Evolutionary conservation across 2,329 filamentous ascomycete genomes (phyloP).

Genomic region (Colletotrichum cuscutae): DNA sequence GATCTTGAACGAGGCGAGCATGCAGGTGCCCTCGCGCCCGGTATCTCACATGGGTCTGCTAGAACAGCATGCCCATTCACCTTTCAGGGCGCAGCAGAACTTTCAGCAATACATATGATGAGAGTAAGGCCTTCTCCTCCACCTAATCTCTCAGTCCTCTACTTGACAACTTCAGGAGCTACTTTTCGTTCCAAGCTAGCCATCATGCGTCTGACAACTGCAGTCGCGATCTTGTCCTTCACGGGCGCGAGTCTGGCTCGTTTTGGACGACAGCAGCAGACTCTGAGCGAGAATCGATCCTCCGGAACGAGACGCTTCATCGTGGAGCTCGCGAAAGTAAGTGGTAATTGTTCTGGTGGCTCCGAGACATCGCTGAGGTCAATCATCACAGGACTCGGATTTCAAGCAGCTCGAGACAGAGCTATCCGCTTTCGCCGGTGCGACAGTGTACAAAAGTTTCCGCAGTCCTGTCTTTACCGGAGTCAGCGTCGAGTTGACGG

Average conservation of each 20-base stretch:
- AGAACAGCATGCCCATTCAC: background rate
- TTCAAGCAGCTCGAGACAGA: background rate
- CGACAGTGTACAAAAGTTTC: constrained; percentile 23
- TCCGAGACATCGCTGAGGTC: background rate
- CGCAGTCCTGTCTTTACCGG: constrained; percentile 30
- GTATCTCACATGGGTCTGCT: constrained; percentile 3
- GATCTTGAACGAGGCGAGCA: background rate
- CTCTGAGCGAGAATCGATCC: background rate
- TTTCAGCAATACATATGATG: constrained; percentile 5
- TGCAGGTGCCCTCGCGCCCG: constrained; percentile 22
- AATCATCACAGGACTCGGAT: background rate
- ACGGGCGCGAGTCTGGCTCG: background rate
- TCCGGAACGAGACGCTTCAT: constrained; percentile 24
- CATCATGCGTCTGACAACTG: constrained; percentile 3
- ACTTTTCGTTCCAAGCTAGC: too few species aligned
- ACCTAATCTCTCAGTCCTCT: background rate
- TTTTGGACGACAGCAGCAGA: background rate
- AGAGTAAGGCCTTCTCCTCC: background rate
- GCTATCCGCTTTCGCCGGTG: background rate
- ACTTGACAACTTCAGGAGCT: background rate
- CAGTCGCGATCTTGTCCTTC: background rate
- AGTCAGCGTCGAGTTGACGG: constrained; percentile 21
- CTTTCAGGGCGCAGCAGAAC: background rate
- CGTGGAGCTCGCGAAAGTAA: constrained; percentile 22
- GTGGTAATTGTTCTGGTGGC: background rate